phyloP scores from a whole-genome alignment of 2,329 filamentous ascomycete species.

The Fonsecaea nubica region DNA sequence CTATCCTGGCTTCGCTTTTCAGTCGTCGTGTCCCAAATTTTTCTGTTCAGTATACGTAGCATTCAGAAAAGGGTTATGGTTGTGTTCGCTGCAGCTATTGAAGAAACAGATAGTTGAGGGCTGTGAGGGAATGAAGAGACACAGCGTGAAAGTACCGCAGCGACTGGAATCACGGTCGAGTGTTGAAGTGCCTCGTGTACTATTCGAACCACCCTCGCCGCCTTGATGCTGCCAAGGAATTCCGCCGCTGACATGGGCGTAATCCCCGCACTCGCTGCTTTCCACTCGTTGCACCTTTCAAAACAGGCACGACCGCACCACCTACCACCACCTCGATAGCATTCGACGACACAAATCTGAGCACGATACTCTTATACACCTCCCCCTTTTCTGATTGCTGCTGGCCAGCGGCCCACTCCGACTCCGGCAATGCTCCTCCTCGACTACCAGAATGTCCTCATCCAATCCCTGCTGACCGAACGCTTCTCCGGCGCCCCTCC shows the following conservation, averaged over 20 bases:
- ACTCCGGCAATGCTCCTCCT: conserved; percentile 76
- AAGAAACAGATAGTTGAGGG: too few species aligned
- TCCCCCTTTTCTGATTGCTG: neutral
- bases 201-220: neutral
- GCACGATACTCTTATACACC: neutral
- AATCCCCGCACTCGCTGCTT: conserved; percentile 2
- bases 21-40: too few species aligned
- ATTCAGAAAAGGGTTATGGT: too few species aligned
- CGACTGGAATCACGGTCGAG: too few species aligned
- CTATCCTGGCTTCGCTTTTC: too few species aligned
- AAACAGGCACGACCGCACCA: neutral
- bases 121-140: too few species aligned
- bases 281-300: neutral
- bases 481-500: conserved; percentile 74
- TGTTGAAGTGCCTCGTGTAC: too few species aligned
- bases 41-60: too few species aligned
- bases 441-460: conserved; percentile 98
- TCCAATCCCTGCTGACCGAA: conserved; percentile 94
- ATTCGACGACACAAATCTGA: neutral
- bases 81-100: too few species aligned
- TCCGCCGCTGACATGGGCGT: conserved; percentile 7
- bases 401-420: neutral
- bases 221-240: neutral
- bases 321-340: neutral
- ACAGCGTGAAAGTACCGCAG: too few species aligned